Base-by-base conservation (phyloP, 305 asterid species). In the Fraxinus baroniana region DNA sequence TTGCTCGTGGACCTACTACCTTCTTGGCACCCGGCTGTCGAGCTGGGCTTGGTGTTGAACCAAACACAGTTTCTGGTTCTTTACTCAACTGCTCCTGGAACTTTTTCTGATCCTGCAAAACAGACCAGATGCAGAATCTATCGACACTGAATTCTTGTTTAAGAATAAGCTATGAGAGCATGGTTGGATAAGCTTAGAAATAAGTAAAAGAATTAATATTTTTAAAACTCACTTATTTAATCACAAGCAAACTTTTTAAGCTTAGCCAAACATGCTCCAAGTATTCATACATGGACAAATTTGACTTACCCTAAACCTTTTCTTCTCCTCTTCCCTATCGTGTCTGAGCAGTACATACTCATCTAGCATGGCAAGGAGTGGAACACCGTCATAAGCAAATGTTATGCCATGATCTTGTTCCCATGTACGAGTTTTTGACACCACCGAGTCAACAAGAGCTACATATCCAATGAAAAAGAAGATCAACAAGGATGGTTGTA, bases 301-400 rank as follows among this genome's bases (percentile, higher is more conserved):
- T 52, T 52, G 55, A 85, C 92, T 83, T 84, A 95, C 99, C 98
- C 92, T 92, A 87, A 91, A 57, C 90, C 97, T 94, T 88, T 90
- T 94, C 89, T 94, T 96, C 94, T 96, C 99, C 91, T 94, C 99
- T 82, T 94, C 99, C 83, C 98, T 88, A 76, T 96, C 98, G 1
- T 89, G 97, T 83, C 99, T 89, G 86, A 96, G 98, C 98, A 96
- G 91, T 83, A 91, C 92, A 78, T 96, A 96, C 88, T 96, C 98
- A 26, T 94, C 98, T 74, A 96, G 94, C 99, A 96, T 96, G 18
- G 99, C 98, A 49, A 96, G 98, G 28, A 96, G 89, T 70, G 99
- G 98, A 82, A 96, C 98, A 22, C 98, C 99, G 74, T 94, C 98
- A 83, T 96, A 96, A 0, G 91, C 88, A 81, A 93, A 96, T 78